Conservation (phyloP, 306 rosid genomes). For the Luffa aegyptiaca region DNA sequence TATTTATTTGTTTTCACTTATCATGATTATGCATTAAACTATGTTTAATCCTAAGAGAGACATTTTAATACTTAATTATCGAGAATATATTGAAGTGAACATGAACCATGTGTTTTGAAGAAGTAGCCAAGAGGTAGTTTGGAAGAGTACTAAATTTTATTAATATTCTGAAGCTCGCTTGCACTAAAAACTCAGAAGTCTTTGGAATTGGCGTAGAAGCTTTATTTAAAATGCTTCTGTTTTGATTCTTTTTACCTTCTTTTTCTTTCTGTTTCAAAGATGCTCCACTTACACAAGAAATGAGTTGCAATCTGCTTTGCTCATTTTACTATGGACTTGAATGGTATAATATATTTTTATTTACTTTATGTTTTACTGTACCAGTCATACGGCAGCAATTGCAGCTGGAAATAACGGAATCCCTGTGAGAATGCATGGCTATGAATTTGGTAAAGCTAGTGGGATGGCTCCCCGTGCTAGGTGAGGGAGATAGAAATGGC, state of each 20-base stretch:
- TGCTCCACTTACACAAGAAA: not conserved
- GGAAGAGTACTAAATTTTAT: not conserved
- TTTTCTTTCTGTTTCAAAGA: not conserved
- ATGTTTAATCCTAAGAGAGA: not conserved
- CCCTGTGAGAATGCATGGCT: slow-evolving; percentile 90
- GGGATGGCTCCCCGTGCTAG: slow-evolving; percentile 99
- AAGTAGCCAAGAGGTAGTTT: not conserved
- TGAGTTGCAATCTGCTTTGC: not conserved
- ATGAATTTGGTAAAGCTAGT: slow-evolving; percentile 96
- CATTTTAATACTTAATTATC: not conserved
- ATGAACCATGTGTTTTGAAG: not conserved
- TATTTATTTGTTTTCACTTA: not conserved
- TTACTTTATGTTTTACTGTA: slow-evolving; percentile 11
- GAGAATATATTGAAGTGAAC: not conserved
- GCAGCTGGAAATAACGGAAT: slow-evolving; percentile 99
- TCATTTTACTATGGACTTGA: not conserved
- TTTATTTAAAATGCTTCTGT: not conserved
- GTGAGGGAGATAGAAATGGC: slow-evolving; percentile 36
- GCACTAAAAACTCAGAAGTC: not conserved
- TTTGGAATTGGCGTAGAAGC: not conserved
- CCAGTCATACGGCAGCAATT: slow-evolving; percentile 95
- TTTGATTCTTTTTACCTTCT: not conserved
- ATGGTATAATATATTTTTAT: not conserved
- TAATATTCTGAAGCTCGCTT: not conserved
- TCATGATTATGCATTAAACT: not conserved